Base-by-base conservation (phyloP, 179 eudicot species). In the Actinidia chinensis region DNA sequence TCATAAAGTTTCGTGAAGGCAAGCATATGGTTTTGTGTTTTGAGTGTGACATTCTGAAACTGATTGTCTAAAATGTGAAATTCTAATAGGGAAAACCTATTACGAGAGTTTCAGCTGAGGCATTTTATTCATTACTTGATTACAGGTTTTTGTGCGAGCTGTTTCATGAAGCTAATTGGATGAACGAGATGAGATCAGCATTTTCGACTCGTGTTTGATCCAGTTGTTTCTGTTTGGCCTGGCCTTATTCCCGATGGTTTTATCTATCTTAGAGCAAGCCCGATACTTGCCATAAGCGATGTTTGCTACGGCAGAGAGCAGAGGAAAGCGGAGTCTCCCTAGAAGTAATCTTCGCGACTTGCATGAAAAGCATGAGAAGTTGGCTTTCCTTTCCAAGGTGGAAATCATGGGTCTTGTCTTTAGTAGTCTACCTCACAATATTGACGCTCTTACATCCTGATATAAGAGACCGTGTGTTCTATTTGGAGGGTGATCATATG, bases 121-220 rank as follows among this genome's bases (percentile, higher is more conserved):
- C 25, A 42, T 52, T 61, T 74, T 50, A 78, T 40, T 77, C 46
- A 65, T 76, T 71, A 40, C 54, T 83, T 79, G 52, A 42, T 84
- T 82, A 13, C 76, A 94, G 98, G 98, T 94, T 63, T 94, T 94
- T 86, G 98, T 94, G 66, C 91, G 98, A 79, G 98, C 98, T 68
- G 98, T 94, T n/a, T 76, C 98, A 94, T 88, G 98, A 94, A 87
- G 97, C 98, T 44, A 94, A 94, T 50, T 94, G 97, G 97, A 94
- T 94, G 98, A 94, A 83, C 79, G 97, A 94, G 86, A 94, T 94
- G 98, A 94, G 82, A 94, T 94, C 59, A 94, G 96, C 88, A 94
- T 94, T 28, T 94, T 92, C 22, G 98, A 94, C 81, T 94, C 98
- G 9, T 94, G 98, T 94, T 94, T 85, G 96, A 94, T 74, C 98